phyloP scores from a whole-genome alignment of 1,284 basidiomycete species.

The Fomitiporia mediterranea region DNA sequence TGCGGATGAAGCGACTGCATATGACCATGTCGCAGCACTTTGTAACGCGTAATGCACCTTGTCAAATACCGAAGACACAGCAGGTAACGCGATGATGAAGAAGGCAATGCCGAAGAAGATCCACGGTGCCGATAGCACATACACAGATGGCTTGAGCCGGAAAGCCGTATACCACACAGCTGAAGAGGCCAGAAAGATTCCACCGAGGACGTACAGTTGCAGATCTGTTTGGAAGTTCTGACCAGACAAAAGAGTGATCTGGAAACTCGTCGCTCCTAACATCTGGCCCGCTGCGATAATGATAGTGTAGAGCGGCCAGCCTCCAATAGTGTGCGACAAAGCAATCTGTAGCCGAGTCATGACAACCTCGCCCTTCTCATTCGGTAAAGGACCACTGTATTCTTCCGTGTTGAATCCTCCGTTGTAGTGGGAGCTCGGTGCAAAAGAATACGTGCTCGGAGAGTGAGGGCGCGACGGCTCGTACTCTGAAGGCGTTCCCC shows the following conservation, averaged over 20 bases:
- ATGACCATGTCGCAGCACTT: conserved; percentile 81
- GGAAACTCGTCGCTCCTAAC: conserved; percentile 88
- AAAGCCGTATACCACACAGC: conserved; percentile 89
- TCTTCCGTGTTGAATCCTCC: conserved; percentile 36
- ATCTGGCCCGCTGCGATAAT: conserved; percentile 84
- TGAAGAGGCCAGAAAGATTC: conserved; percentile 80
- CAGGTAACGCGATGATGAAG: conserved; percentile 85
- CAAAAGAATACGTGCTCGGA: conserved; percentile 50
- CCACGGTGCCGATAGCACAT: conserved; percentile 83
- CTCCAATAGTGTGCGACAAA: conserved; percentile 69
- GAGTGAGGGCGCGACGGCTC: conserved; percentile 68
- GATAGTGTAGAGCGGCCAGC: conserved; percentile 90
- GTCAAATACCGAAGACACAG: conserved; percentile 59
- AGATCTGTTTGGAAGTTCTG: conserved; percentile 76
- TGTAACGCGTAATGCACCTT: conserved; percentile 62
- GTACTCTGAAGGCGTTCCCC: conserved; percentile 69
- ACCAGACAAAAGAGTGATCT: conserved; percentile 84
- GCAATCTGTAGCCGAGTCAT: conserved; percentile 82
- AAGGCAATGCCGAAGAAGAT: conserved; percentile 85
- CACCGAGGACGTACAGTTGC: conserved; percentile 87
- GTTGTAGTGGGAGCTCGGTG: conserved; percentile 26
- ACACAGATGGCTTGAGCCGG: conserved; percentile 82
- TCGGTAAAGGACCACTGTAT: conserved; percentile 50
- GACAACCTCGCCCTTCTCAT: conserved; percentile 50
- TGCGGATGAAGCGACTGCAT: conserved; percentile 84